Base-by-base conservation (phyloP, 108 stramenopile species). In the Bacterosira constricta region DNA sequence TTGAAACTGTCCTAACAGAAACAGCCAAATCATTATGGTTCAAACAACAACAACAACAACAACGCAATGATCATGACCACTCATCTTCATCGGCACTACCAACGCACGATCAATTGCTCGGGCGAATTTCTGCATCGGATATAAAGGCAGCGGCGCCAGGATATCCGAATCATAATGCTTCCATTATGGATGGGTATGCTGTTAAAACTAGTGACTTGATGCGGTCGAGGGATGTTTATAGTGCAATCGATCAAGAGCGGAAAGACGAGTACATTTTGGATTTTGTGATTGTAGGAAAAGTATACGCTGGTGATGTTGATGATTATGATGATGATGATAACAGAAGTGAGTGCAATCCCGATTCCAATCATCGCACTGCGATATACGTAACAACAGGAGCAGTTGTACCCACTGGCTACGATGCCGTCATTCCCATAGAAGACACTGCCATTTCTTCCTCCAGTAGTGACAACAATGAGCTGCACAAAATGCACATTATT, bases 151-250 rank as follows among this genome's bases (percentile, higher is more conserved):
- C 66, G 9, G 61, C 61, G 39, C 88, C 88, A 12, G 92, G 92
- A 21, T 94, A 91, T 77, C 93, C 93, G 3, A 68, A 87, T 13
- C 88, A 90, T 69, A 86, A 85, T 63, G 86, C 90, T 1, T 85
- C 85, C 31, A 88, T 94, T 31, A 94, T 94, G 93, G 93, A 94
- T 82, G 93, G 93, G 60, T 94, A 88, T 75, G 90, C 87, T 29
- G 70, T 90, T 45, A 69, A 70, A 41, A 69, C 58, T 35, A 60
- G 45, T 23, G 80, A 83, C 10, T 55, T 65, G 66, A 46, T 15
- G 42, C 26, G 7, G 31, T 60, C 41, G 25, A 52, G 55, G 30
- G 45, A 52, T 6, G 25, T 84, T 56, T 78, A 84, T 27, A 35
- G 60, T 29, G 3, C 29, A 6, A 54, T 35, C 57, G 26, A 66